Evolutionary conservation across 2,329 filamentous ascomycete genomes (phyloP).

Genomic region (Cytospora schulzeri): DNA sequence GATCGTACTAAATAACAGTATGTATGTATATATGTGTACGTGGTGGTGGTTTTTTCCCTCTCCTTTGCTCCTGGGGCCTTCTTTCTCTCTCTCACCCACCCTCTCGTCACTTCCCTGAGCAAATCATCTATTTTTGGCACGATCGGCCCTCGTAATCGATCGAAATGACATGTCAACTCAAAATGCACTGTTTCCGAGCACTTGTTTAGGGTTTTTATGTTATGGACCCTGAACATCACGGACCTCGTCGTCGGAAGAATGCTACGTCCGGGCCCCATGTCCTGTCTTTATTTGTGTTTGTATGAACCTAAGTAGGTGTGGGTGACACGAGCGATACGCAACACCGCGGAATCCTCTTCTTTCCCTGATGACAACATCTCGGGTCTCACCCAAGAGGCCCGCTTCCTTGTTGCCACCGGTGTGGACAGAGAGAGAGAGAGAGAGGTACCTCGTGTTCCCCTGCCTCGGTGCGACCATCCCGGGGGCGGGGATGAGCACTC

Average conservation of each 20-base stretch:
- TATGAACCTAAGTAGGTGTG: background rate
- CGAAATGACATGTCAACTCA: slow-evolving; percentile 12
- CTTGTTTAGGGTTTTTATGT: background rate
- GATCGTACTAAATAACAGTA: background rate
- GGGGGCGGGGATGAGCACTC: slow-evolving; percentile 9
- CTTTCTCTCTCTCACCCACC: too few relatives aligned
- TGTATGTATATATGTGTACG: background rate
- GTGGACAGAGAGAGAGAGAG: slow-evolving; percentile 8
- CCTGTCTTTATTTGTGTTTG: too few relatives aligned
- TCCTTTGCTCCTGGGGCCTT: too few relatives aligned
- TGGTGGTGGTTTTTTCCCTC: background rate
- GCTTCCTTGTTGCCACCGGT: slow-evolving; percentile 9
- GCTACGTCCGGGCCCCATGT: background rate
- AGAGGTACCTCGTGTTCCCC: slow-evolving; percentile 11
- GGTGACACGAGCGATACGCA: background rate
- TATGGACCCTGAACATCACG: slow-evolving; percentile 18
- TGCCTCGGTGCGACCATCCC: slow-evolving; percentile 12
- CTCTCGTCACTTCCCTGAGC: slow-evolving; percentile 20
- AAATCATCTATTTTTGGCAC: slow-evolving; percentile 22
- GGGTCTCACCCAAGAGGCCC: slow-evolving; percentile 4
- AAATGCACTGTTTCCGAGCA: slow-evolving; percentile 2
- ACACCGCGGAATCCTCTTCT: background rate
- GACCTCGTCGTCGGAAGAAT: background rate
- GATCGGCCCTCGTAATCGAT: slow-evolving; percentile 7
- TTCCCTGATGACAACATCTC: background rate